Percentiles rank a stretch among this genome's conserved stretches.
These are phyloP conservation scores for Claviceps sp. DNA, from an alignment of 2,329 filamentous ascomycete genomes.

Conservation along the genomic window DNA sequence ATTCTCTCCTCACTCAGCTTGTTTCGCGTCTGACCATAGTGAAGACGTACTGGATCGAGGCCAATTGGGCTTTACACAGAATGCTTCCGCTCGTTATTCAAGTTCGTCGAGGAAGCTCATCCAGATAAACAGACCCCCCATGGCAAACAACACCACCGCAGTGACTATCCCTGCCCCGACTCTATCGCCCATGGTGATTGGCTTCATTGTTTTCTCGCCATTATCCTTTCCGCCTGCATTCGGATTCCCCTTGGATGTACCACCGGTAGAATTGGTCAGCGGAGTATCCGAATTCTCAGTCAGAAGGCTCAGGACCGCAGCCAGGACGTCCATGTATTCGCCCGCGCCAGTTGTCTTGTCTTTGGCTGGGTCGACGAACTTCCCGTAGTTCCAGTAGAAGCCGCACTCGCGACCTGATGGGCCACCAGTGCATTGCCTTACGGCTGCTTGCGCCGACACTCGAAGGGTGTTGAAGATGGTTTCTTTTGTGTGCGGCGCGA, in stretches of 20 bases:
- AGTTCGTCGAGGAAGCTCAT: slow-evolving; percentile 25
- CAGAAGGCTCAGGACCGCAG: slow-evolving; percentile 29
- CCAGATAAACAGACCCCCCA: slow-evolving; percentile 33
- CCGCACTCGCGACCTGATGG: slow-evolving; percentile 26
- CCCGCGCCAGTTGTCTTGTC: neutral
- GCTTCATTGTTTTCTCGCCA: slow-evolving; percentile 10
- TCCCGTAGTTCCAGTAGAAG: slow-evolving; percentile 35
- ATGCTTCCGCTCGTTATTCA: neutral
- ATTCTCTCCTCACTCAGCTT: no score
- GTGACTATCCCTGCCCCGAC: slow-evolving; percentile 30
- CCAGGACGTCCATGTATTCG: slow-evolving; percentile 28
- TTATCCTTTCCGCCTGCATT: slow-evolving; percentile 21
- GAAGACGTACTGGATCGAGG: no score
- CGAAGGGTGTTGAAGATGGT: slow-evolving; percentile 35
- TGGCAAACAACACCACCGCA: slow-evolving; percentile 25
- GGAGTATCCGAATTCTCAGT: slow-evolving; percentile 26
- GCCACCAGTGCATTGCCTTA: slow-evolving; percentile 37
- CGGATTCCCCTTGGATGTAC: slow-evolving; percentile 30
- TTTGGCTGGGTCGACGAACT: slow-evolving; percentile 14
- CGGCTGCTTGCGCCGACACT: slow-evolving; percentile 37
- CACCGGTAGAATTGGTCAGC: slow-evolving; percentile 34
- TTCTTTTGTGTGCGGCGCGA: slow-evolving; percentile 38
- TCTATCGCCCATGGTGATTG: neutral
- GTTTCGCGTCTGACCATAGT: no score
- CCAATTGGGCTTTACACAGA: neutral